A percentile compares a stretch with the other conserved stretches of the same genome.
Conservation (phyloP, 768 basidiomycete species). For the Suillus bovinus region DNA sequence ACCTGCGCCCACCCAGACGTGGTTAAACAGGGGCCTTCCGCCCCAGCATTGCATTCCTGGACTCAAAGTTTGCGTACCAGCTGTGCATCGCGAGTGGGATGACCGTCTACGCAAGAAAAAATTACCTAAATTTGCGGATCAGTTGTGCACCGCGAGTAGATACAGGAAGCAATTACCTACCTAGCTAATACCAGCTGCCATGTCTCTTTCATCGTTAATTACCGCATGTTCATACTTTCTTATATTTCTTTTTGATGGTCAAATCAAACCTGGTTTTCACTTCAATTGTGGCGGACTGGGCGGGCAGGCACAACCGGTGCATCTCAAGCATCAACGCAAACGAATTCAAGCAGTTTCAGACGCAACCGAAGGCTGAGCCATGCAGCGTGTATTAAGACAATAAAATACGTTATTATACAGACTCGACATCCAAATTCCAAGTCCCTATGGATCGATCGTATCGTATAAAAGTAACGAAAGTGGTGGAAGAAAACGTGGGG, state of each 20-base stretch:
- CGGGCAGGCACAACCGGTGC: too few species aligned
- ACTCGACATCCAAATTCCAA: constrained; percentile 4
- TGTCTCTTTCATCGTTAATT: too few species aligned
- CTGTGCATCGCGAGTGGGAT: constrained; percentile 38
- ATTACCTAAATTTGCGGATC: not conserved
- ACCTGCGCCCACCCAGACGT: constrained; percentile 30
- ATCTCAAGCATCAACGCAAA: not conserved
- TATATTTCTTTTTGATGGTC: too few species aligned
- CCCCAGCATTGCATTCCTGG: constrained; percentile 38
- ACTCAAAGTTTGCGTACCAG: constrained; percentile 35
- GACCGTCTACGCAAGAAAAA: constrained; percentile 31
- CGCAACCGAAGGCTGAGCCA: not conserved
- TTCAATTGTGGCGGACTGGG: too few species aligned
- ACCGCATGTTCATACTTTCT: too few species aligned
- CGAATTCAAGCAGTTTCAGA: not conserved
- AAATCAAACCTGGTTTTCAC: too few species aligned
- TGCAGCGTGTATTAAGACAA: constrained; percentile 1
- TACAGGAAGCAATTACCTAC: too few species aligned
- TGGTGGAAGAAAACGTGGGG: constrained; percentile 1
- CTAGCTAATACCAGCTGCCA: too few species aligned
- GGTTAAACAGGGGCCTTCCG: constrained; percentile 42
- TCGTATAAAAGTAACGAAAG: constrained; percentile 1
- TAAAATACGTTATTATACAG: constrained; percentile 1
- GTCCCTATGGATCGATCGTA: not conserved
- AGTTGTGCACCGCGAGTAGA: too few species aligned